Percentiles rank a stretch among this genome's conserved stretches.
Conservation (phyloP, 805 yeast genomes). For the Pichia phayaonensis region DNA sequence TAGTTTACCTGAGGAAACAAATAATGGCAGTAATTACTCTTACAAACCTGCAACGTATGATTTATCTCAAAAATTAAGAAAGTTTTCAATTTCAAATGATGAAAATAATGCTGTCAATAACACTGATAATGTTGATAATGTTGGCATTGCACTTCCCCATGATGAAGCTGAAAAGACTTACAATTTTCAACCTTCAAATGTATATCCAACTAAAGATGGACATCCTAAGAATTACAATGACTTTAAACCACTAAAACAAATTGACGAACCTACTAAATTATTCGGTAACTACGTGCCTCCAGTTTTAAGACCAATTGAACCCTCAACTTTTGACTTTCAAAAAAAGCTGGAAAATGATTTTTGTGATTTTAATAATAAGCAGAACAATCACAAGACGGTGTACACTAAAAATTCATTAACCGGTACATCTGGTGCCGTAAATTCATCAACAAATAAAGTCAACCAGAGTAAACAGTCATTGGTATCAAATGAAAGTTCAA, state of each 20-base stretch:
- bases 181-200: constrained; percentile 6
- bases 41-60: constrained; percentile 44
- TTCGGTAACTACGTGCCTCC: constrained; percentile 43
- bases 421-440: neutral
- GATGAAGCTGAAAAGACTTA: constrained; percentile 5
- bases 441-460: neutral
- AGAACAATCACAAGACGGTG: neutral
- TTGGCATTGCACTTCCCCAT: neutral
- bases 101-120: neutral
- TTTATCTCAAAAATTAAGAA: constrained; percentile 32
- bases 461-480: neutral
- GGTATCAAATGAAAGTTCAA: neutral
- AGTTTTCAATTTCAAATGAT: constrained; percentile 21
- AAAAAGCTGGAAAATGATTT: neutral
- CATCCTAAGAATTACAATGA: neutral
- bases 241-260: constrained; percentile 27
- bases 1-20: constrained; percentile 15
- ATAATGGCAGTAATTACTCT: neutral
- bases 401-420: neutral
- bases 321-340: neutral
- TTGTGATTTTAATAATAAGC: neutral
- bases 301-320: constrained; percentile 36
- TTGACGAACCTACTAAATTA: constrained; percentile 39
- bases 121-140: neutral
- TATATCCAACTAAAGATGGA: constrained; percentile 9